Conservation (phyloP, 2,329 filamentous ascomycete species). For the Graphiopsis chlorocephala region DNA sequence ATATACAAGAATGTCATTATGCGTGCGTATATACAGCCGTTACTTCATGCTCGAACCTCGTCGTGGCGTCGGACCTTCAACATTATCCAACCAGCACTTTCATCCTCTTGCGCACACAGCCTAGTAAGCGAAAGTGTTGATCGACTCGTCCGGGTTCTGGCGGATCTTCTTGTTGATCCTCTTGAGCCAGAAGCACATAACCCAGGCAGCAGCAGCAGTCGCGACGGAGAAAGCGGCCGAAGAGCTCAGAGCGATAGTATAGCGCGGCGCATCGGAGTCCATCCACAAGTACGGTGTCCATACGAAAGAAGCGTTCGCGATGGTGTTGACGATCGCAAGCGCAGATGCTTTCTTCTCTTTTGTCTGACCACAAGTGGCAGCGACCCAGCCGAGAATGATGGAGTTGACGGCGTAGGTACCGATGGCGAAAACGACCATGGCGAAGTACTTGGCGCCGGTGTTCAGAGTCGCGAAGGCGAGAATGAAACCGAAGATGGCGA, state of each 20-base stretch:
- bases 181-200: conserved; percentile 41
- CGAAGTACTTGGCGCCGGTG: conserved; percentile 31
- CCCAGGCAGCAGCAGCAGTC: conserved; percentile 45
- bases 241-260: conserved; percentile 45
- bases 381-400: conserved; percentile 49
- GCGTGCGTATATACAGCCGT: neutral
- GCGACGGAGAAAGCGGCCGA: conserved; percentile 45
- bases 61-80: neutral
- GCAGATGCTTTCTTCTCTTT: conserved; percentile 51
- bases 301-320: conserved; percentile 49
- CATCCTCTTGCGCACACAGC: neutral
- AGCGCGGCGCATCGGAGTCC: conserved; percentile 45
- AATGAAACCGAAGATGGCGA: conserved; percentile 39
- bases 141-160: conserved; percentile 30
- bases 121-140: conserved; percentile 31
- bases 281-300: conserved; percentile 54
- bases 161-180: conserved; percentile 41
- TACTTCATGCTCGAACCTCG: neutral
- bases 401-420: conserved; percentile 47
- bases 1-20: neutral
- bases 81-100: neutral
- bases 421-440: conserved; percentile 23
- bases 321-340: conserved; percentile 50
- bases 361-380: conserved; percentile 45
- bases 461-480: conserved; percentile 39